These are phyloP conservation scores for Lactarius sp. DNA, from an alignment of 768 basidiomycete genomes.

Conservation along the genomic window DNA sequence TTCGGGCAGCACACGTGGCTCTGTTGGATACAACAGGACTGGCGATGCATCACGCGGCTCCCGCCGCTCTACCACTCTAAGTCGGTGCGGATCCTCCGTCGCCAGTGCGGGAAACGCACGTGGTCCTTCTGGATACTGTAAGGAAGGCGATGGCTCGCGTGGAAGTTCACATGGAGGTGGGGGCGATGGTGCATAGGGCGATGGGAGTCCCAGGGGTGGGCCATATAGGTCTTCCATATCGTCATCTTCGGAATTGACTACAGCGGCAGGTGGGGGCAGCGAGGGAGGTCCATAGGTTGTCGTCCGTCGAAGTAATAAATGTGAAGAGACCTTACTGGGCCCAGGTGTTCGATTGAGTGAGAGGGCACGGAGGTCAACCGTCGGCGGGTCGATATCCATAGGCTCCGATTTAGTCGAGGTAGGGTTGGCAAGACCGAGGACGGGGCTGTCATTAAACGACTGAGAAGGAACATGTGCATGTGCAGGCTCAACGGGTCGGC, in stretches of 20 bases:
- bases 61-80: too few relatives aligned
- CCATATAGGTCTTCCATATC: conserved; percentile 16
- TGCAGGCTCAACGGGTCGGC: neutral
- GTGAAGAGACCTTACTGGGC: neutral
- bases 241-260: neutral
- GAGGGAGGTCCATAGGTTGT: neutral
- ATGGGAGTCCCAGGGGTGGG: neutral
- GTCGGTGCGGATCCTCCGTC: neutral
- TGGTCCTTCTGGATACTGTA: neutral
- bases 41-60: neutral
- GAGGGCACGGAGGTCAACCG: conserved; percentile 19
- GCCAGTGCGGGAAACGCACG: conserved; percentile 1
- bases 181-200: neutral
- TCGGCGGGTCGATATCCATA: conserved; percentile 13
- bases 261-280: neutral
- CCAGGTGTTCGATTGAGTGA: conserved; percentile 2
- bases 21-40: neutral
- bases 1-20: conserved; percentile 4
- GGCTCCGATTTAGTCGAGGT: conserved; percentile 1
- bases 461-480: neutral
- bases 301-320: neutral
- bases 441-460: neutral
- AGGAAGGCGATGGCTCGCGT: neutral
- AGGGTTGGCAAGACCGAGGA: neutral
- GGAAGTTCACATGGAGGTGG: neutral